phyloP scores from a whole-genome alignment of 257 asterid species.

The Ligustrum vulgare region DNA sequence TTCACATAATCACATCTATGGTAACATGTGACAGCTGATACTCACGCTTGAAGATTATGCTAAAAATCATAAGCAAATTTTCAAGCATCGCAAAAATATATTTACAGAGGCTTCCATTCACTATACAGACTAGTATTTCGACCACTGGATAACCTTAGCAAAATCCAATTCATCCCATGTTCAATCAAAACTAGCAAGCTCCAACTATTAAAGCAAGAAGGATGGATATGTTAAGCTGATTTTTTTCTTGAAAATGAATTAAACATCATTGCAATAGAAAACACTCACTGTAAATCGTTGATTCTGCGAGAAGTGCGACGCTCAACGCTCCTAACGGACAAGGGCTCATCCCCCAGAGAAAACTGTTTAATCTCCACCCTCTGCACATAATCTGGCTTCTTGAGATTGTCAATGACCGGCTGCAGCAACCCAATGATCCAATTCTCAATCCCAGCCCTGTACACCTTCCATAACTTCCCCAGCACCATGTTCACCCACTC shows the following conservation, averaged over 20 bases:
- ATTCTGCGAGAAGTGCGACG: conserved; percentile 77
- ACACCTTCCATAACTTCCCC: conserved; percentile 87
- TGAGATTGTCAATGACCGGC: conserved; percentile 81
- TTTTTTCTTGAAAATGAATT: background rate
- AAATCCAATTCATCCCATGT: background rate
- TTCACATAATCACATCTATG: background rate
- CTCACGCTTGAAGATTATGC: background rate
- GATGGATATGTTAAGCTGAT: background rate
- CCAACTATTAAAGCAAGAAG: background rate
- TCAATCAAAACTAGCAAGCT: background rate
- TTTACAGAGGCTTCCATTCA: background rate
- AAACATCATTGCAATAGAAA: conserved; percentile 20
- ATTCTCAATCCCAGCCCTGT: conserved; percentile 68
- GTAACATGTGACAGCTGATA: background rate
- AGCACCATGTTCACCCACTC: conserved; percentile 96
- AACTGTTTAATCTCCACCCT: conserved; percentile 86
- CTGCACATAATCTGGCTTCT: conserved; percentile 81
- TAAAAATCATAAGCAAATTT: background rate
- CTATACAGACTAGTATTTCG: background rate
- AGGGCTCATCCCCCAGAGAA: conserved; percentile 79
- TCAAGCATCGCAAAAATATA: background rate
- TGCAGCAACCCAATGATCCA: conserved; percentile 84
- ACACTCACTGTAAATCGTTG: conserved; percentile 87
- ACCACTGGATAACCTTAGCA: background rate
- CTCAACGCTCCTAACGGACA: conserved; percentile 83